These are phyloP conservation scores for Nothophaeocryptopus gaeumannii DNA, from an alignment of 2,329 filamentous ascomycete species.

Conservation along the genomic window DNA sequence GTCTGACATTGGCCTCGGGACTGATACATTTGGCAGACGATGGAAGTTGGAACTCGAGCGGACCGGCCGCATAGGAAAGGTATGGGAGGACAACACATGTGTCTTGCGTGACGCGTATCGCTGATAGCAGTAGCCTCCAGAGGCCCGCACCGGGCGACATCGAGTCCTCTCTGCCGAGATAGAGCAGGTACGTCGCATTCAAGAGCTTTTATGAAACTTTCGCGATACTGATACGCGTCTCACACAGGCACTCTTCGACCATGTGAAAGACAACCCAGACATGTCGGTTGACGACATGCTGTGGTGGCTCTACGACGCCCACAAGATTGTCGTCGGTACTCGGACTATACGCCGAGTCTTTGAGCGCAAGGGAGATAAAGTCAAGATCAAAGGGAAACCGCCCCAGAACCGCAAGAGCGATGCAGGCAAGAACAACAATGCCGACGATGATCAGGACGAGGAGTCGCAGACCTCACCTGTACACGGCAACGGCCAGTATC, in stretches of 20 bases:
- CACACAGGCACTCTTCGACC: constrained; percentile 33
- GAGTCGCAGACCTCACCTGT: constrained; percentile 3
- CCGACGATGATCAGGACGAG: constrained; percentile 13
- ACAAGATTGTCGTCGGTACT: constrained; percentile 38
- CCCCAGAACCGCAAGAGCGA: constrained; percentile 23
- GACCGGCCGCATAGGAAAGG: constrained; percentile 38
- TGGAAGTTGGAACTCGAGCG: constrained; percentile 39
- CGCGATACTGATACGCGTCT: constrained; percentile 4
- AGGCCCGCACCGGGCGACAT: constrained; percentile 37
- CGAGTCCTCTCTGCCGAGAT: constrained; percentile 36
- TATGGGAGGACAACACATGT: constrained; percentile 7
- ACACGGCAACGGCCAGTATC: constrained; percentile 26
- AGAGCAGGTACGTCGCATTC: constrained; percentile 27
- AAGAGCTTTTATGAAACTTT: neutral
- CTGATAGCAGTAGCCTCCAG: constrained; percentile 27
- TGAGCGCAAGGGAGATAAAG: constrained; percentile 37
- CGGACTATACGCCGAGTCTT: constrained; percentile 39
- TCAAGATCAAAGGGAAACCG: constrained; percentile 19
- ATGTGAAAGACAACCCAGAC: constrained; percentile 35
- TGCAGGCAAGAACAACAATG: constrained; percentile 20
- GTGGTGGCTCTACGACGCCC: constrained; percentile 39
- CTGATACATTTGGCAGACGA: constrained; percentile 17
- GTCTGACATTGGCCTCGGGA: too few relatives aligned
- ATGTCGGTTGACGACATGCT: constrained; percentile 39
- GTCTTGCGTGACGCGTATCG: neutral